Evolutionary conservation across 345 rosid genomes (phyloP), one percentile per base, ranked within the genome.

Genomic region (Mangifera indica): DNA sequence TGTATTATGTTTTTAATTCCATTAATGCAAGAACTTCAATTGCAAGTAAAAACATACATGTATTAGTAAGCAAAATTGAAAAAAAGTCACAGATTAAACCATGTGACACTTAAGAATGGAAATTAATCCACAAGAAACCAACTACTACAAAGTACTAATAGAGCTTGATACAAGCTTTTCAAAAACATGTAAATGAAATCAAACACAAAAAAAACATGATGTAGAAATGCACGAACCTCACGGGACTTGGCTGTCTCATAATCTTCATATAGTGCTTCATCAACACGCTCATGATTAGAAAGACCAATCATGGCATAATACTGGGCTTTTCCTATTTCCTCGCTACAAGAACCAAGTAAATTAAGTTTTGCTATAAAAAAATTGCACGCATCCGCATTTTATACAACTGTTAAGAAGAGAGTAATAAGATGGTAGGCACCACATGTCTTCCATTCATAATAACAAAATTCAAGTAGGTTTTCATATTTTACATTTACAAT

Each of bases 221-320:
- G 18, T 57, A 69, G 72, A 60, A 78, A 73, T 63, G 10, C n/a
- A 82, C 68, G 53, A 40, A 94, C 98, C 89, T 90, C 98, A 63
- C 98, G 97, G 63, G 92, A 95, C 86, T 92, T 94, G 46, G 79
- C 92, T 8, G 98, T 86, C 88, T 92, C 98, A 52, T 75, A 92
- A 83, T 94, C 98, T 82, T 89, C 98, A 70, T 94, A 94, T 29
- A 94, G 86, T 77, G 60, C 77, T 5, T 71, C 91, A 71, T 94
- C 98, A 69, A 94, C 85, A 69, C 98, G 95, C 69, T 94, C 97
- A 32, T 92, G 84, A 73, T 94, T 92, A 72, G 85, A 82, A 72
- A 92, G 97, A 73, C 98, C 98, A 74, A 94, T 94, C 98, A 94
- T 89, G 49, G 98, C 83, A 78, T 94, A 92, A 67, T 90, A 92